Percentiles rank a stretch among this genome's conserved stretches.
Evolutionary conservation across 2,329 filamentous ascomycete species (phyloP).

Genomic region (Colletotrichum siamense): DNA sequence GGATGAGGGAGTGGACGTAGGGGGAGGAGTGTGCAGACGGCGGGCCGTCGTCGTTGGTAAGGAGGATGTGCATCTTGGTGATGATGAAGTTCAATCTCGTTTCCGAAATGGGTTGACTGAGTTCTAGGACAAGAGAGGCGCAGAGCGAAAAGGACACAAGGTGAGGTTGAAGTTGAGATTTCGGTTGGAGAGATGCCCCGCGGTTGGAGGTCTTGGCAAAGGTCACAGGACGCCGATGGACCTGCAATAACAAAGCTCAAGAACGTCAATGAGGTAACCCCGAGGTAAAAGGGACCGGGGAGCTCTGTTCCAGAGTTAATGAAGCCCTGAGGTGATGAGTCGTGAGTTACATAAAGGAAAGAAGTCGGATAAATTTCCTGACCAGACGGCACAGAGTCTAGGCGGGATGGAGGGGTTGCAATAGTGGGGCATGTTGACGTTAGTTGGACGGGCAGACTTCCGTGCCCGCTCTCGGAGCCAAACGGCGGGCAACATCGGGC

Average conservation of each 20-base stretch:
- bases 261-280: neutral
- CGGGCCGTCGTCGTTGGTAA: slow-evolving; percentile 83
- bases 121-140: neutral
- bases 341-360: slow-evolving; percentile 3
- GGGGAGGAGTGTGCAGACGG: slow-evolving; percentile 80
- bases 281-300: neutral
- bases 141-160: neutral
- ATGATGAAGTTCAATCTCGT: neutral
- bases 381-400: neutral
- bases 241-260: neutral
- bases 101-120: neutral
- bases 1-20: slow-evolving; percentile 78
- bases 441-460: slow-evolving; percentile 3
- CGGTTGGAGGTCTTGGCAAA: neutral
- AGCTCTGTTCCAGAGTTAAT: neutral
- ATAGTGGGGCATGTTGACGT: slow-evolving; percentile 19
- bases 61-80: slow-evolving; percentile 63
- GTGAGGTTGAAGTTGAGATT: neutral
- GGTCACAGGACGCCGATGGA: neutral
- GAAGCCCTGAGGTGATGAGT: neutral
- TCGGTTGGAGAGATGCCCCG: neutral
- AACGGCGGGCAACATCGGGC: slow-evolving; percentile 8
- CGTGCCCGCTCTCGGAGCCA: slow-evolving; percentile 15
- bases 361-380: neutral
- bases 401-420: slow-evolving; percentile 3